These are phyloP conservation scores for Symbiodinium natans DNA, from an alignment of 73 alveolate species.

Conservation along the genomic window DNA sequence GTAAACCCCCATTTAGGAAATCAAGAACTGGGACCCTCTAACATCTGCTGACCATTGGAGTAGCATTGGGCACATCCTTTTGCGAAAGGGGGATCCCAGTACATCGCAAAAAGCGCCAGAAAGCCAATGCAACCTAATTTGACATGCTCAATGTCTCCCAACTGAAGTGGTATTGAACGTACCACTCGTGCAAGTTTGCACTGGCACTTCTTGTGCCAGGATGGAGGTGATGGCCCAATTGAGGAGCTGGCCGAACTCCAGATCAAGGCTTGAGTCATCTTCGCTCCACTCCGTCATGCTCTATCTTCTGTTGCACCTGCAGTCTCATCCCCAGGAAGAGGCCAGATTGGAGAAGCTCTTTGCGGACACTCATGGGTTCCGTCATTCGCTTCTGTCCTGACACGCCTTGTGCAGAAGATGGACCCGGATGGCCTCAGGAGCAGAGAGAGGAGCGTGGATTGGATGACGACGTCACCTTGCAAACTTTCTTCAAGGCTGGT, in stretches of 20 bases:
- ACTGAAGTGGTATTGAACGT: no score
- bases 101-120: no score
- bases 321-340: conserved; percentile 10
- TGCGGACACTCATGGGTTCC: not conserved
- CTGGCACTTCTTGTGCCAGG: no score
- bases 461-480: conserved; percentile 33
- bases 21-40: no score
- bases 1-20: no score
- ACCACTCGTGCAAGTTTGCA: no score
- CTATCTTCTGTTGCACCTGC: not conserved
- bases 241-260: conserved; percentile 75
- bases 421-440: no score
- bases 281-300: not conserved
- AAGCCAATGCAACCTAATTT: no score
- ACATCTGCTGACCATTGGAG: no score
- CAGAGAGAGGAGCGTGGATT: conserved; percentile 21
- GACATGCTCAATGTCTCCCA: no score
- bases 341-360: conserved; percentile 80
- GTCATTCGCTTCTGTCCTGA: not conserved
- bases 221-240: conserved; percentile 45
- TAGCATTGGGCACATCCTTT: no score
- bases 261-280: conserved; percentile 40
- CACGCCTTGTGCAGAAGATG: not conserved
- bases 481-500: conserved; percentile 66
- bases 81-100: no score